Evolutionary conservation across 352 stramenopile genomes (phyloP).

Genomic region (Phytophthora europaea): DNA sequence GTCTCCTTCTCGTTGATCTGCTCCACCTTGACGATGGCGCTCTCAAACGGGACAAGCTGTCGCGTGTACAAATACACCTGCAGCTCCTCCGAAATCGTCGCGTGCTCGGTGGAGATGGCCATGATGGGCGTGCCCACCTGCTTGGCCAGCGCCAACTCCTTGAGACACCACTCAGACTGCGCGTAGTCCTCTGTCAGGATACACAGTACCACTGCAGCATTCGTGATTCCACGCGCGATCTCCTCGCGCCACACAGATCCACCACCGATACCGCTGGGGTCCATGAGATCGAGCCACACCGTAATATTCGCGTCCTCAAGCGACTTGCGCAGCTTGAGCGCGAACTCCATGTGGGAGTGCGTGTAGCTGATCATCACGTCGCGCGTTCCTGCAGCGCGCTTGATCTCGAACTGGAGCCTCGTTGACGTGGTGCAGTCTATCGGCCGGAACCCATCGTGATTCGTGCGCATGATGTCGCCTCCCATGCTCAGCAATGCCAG

Average conservation of each 20-base stretch:
- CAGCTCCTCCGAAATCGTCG: conserved; percentile 82
- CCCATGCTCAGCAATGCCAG: conserved; percentile 77
- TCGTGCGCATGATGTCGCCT: conserved; percentile 83
- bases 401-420: conserved; percentile 81
- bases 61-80: conserved; percentile 89
- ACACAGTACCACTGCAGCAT: conserved; percentile 76
- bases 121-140: conserved; percentile 84
- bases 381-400: conserved; percentile 72
- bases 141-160: conserved; percentile 83
- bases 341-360: conserved; percentile 84
- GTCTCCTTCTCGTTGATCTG: conserved; percentile 53
- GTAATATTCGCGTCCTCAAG: conserved; percentile 80
- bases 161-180: conserved; percentile 83
- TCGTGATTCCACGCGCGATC: conserved; percentile 78
- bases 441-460: conserved; percentile 66
- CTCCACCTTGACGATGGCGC: conserved; percentile 65
- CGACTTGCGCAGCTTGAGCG: conserved; percentile 74
- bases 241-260: conserved; percentile 85
- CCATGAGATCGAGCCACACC: conserved; percentile 88
- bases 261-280: conserved; percentile 84
- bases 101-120: conserved; percentile 79
- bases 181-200: conserved; percentile 86
- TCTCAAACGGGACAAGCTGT: conserved; percentile 85
- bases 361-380: conserved; percentile 92
- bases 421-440: conserved; percentile 85